Percentiles rank a stretch among this genome's conserved stretches.
Evolutionary conservation across 2,329 filamentous ascomycete genomes (phyloP).

Genomic region (Lasiodiplodia theobromae): DNA sequence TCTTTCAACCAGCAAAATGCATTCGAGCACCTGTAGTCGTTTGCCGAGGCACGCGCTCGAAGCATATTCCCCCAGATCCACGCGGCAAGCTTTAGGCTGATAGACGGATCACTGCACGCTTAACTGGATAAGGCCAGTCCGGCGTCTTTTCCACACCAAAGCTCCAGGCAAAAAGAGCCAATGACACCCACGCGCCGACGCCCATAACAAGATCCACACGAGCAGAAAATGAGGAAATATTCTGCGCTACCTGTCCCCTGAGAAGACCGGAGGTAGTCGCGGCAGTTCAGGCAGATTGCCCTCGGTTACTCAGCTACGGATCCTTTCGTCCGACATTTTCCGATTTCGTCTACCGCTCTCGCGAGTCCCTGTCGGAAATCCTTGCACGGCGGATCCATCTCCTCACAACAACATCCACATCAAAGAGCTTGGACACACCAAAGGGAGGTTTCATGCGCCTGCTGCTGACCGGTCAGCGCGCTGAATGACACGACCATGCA

Average conservation of each 20-base stretch:
- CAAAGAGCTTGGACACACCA: slow-evolving; percentile 18
- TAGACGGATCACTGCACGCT: slow-evolving; percentile 2
- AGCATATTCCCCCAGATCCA: background rate
- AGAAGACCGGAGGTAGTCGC: background rate
- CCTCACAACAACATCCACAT: background rate
- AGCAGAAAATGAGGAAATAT: background rate
- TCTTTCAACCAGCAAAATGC: background rate
- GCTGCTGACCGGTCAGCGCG: slow-evolving; percentile 11
- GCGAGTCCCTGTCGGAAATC: slow-evolving; percentile 7
- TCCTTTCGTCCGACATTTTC: slow-evolving; percentile 25
- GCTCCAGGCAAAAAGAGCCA: background rate
- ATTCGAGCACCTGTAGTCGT: background rate
- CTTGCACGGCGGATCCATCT: slow-evolving; percentile 12
- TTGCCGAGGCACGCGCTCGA: slow-evolving; percentile 1
- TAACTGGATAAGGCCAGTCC: background rate
- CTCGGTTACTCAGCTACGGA: slow-evolving; percentile 11
- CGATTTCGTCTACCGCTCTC: slow-evolving; percentile 5
- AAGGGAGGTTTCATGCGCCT: background rate
- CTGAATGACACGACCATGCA: background rate
- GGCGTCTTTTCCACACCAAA: background rate
- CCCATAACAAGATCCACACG: background rate
- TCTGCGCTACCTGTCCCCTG: slow-evolving; percentile 1
- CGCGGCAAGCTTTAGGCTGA: slow-evolving; percentile 24
- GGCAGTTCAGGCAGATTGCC: slow-evolving; percentile 15
- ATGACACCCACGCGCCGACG: background rate